Percentiles rank a stretch among this genome's conserved stretches.
phyloP scores from a whole-genome alignment of 2,329 filamentous ascomycete species.

The Penicillium sp. region DNA sequence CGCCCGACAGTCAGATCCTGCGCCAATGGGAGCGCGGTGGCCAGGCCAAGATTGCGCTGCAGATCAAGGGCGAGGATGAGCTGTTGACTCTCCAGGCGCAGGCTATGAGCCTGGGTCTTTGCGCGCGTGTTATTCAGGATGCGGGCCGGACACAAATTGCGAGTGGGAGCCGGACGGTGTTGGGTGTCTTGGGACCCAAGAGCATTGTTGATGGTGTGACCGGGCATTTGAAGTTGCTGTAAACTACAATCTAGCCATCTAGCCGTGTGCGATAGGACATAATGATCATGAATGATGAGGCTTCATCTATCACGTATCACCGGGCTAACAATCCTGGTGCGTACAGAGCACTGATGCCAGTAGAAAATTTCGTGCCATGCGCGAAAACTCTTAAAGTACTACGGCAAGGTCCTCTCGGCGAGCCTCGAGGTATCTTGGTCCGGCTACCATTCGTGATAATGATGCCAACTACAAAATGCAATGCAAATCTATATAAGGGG shows the following conservation, averaged over 20 bases:
- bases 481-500: constrained; percentile 9
- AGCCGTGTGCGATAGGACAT: constrained; percentile 5
- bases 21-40: constrained; percentile 82
- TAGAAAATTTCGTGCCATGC: not conserved
- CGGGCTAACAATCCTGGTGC: not conserved
- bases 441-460: not conserved
- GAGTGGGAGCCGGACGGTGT: constrained; percentile 84
- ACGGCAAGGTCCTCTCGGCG: not conserved
- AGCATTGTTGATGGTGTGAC: constrained; percentile 85
- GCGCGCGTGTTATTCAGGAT: constrained; percentile 87
- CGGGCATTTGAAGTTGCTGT: constrained; percentile 80
- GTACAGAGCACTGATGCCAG: not conserved
- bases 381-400: not conserved
- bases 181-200: constrained; percentile 81
- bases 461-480: not conserved
- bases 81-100: constrained; percentile 73
- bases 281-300: constrained; percentile 22
- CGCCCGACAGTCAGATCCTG: constrained; percentile 63
- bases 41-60: constrained; percentile 91
- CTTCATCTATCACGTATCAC: not conserved
- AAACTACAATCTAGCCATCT: constrained; percentile 27
- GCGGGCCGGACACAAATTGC: constrained; percentile 98
- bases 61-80: constrained; percentile 82
- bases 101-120: constrained; percentile 80
- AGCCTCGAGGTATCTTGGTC: not conserved